A percentile compares a stretch with the other conserved stretches of the same genome.
Evolutionary conservation across 441 rosid species (phyloP).

Genomic region (Cnidoscolus chayamansa): DNA sequence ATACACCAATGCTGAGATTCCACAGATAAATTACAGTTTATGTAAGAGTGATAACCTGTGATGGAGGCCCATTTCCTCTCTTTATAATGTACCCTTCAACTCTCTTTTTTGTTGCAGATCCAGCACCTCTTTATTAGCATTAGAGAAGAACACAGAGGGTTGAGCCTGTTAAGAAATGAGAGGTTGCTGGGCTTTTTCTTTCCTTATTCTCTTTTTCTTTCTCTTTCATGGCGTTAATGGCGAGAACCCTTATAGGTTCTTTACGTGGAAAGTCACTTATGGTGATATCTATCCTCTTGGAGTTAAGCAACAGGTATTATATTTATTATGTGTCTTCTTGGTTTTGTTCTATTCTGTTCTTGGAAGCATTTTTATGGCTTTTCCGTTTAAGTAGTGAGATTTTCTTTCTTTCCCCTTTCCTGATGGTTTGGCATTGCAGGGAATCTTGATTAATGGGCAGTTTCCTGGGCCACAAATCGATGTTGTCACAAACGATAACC

Average conservation of each 20-base stretch:
- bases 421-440: constrained; percentile 37
- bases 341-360: constrained; percentile 10
- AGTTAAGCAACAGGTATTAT: constrained; percentile 62
- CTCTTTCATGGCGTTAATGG: constrained; percentile 44
- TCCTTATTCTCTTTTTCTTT: constrained; percentile 35
- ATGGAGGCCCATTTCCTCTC: constrained; percentile 8
- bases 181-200: constrained; percentile 30
- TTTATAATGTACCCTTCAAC: background rate
- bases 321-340: constrained; percentile 24
- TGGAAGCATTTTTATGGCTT: constrained; percentile 24
- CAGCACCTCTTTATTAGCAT: background rate
- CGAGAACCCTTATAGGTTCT: constrained; percentile 80
- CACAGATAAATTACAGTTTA: background rate
- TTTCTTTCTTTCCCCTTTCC: background rate
- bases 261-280: constrained; percentile 78
- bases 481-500: constrained; percentile 83
- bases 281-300: constrained; percentile 88
- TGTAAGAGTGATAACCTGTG: background rate
- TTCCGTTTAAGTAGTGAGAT: background rate
- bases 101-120: constrained; percentile 2
- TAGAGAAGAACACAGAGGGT: background rate
- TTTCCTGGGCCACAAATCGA: constrained; percentile 92
- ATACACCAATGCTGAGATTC: background rate
- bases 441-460: constrained; percentile 85
- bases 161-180: constrained; percentile 32